Conservation (phyloP, 129 eudicot species). For the Flaveria bidentis region DNA sequence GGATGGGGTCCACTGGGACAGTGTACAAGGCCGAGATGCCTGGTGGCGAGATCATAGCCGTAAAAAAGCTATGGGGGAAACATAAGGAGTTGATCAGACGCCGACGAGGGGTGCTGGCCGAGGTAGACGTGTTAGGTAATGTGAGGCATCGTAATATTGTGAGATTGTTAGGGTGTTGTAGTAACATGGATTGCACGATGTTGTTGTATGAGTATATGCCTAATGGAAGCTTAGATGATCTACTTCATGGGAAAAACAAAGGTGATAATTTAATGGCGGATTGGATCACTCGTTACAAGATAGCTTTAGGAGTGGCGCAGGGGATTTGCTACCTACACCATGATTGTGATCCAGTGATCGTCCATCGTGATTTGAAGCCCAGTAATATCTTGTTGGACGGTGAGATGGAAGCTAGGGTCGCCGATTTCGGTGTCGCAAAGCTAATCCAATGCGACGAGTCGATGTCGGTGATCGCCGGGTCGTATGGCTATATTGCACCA, state of each 20-base stretch:
- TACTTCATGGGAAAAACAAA: slow-evolving; percentile 76
- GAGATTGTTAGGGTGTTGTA: slow-evolving; percentile 86
- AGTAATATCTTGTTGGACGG: slow-evolving; percentile 80
- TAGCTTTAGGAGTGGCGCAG: slow-evolving; percentile 92
- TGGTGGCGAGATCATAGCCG: slow-evolving; percentile 93
- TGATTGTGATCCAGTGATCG: slow-evolving; percentile 94
- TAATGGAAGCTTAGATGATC: slow-evolving; percentile 84
- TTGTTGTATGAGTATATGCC: slow-evolving; percentile 97
- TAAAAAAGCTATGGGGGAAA: slow-evolving; percentile 94
- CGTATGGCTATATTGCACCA: slow-evolving; percentile 97
- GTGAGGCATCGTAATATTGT: slow-evolving; percentile 93
- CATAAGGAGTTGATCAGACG: slow-evolving; percentile 67
- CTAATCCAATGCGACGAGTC: slow-evolving; percentile 79
- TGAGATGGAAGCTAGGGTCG: slow-evolving; percentile 97
- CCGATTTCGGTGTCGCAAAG: slow-evolving; percentile 97
- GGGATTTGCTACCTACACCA: slow-evolving; percentile 97
- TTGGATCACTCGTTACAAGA: slow-evolving; percentile 87
- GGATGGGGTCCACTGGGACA: slow-evolving; percentile 95
- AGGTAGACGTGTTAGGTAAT: slow-evolving; percentile 90
- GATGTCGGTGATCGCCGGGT: slow-evolving; percentile 97
- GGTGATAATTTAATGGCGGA: slow-evolving; percentile 66
- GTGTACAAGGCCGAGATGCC: slow-evolving; percentile 98
- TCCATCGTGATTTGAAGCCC: slow-evolving; percentile 93
- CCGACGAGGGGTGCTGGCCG: slow-evolving; percentile 83
- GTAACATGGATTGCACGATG: slow-evolving; percentile 80